Evolutionary conservation across 2,329 filamentous ascomycete genomes (phyloP).

Genomic region (Ophiognomonia clavigignenti-juglandacearum): DNA sequence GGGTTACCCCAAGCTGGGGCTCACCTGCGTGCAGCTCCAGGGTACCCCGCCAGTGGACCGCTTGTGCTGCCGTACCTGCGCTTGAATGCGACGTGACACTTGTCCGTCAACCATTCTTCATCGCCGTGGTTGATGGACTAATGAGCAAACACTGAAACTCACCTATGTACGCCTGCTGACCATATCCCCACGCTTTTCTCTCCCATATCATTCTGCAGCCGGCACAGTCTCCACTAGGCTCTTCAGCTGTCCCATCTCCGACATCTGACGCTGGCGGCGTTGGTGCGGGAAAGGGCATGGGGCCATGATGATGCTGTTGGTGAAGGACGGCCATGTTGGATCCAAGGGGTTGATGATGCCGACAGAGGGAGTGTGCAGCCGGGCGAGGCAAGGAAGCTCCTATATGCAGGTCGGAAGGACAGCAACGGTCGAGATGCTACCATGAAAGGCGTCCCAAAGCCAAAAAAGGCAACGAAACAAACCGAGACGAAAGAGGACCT

Average conservation of each 20-base stretch:
- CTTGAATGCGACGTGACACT: background rate
- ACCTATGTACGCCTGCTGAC: constrained; percentile 2
- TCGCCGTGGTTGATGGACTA: background rate
- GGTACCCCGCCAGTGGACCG: too few species aligned
- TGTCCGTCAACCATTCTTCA: background rate
- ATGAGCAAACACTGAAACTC: background rate
- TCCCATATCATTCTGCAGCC: constrained; percentile 11
- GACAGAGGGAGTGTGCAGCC: background rate
- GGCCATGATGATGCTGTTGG: background rate
- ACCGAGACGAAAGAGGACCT: background rate
- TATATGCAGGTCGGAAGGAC: background rate
- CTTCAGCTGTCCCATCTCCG: background rate
- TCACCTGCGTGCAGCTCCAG: too few species aligned
- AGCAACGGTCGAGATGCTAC: too few species aligned
- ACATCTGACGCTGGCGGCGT: constrained; percentile 11
- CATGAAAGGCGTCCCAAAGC: too few species aligned
- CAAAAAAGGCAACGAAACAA: too few species aligned
- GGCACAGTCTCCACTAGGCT: constrained; percentile 3
- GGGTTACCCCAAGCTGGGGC: too few species aligned
- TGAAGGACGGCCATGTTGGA: background rate
- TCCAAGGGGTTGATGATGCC: background rate
- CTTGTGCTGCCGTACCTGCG: too few species aligned
- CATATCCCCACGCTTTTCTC: constrained; percentile 8
- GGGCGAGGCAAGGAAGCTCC: background rate
- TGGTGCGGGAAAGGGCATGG: constrained; percentile 6